Evolutionary conservation across 1,284 basidiomycete species (phyloP).

Genomic region (Laetiporus sulphureus): DNA sequence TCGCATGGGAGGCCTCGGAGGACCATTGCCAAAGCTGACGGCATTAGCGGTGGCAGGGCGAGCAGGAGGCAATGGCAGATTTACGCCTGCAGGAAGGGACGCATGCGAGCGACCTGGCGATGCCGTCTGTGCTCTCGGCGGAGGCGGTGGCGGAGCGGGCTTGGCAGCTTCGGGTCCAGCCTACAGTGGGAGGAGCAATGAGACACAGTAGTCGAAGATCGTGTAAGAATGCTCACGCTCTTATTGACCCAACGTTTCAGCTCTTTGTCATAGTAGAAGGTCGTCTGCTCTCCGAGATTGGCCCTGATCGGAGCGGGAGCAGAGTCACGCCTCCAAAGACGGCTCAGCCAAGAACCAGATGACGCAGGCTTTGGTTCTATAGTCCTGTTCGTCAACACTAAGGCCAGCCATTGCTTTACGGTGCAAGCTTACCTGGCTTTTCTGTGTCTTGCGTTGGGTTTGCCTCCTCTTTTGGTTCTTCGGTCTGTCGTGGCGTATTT

Average conservation of each 20-base stretch:
- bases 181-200: constrained; percentile 27
- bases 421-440: constrained; percentile 24
- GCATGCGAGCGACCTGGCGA: constrained; percentile 53
- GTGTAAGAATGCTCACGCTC: constrained; percentile 47
- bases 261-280: constrained; percentile 93
- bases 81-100: constrained; percentile 18
- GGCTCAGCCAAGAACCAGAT: constrained; percentile 72
- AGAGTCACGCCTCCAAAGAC: constrained; percentile 61
- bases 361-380: constrained; percentile 20
- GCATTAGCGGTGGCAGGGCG: constrained; percentile 49
- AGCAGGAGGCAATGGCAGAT: constrained; percentile 35
- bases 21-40: constrained; percentile 46
- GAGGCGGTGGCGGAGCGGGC: constrained; percentile 50
- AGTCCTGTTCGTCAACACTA: too few relatives aligned
- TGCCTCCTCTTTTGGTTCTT: constrained; percentile 8
- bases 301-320: constrained; percentile 74
- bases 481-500: constrained; percentile 11
- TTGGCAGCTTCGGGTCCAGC: constrained; percentile 40
- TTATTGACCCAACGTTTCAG: constrained; percentile 96
- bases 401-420: neutral
- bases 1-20: constrained; percentile 44
- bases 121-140: constrained; percentile 74
- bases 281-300: constrained; percentile 87
- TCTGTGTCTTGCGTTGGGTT: constrained; percentile 12
- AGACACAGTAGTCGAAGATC: neutral